Base-by-base conservation (phyloP, 2,329 filamentous ascomycete genomes). In the Penicillium paneum region DNA sequence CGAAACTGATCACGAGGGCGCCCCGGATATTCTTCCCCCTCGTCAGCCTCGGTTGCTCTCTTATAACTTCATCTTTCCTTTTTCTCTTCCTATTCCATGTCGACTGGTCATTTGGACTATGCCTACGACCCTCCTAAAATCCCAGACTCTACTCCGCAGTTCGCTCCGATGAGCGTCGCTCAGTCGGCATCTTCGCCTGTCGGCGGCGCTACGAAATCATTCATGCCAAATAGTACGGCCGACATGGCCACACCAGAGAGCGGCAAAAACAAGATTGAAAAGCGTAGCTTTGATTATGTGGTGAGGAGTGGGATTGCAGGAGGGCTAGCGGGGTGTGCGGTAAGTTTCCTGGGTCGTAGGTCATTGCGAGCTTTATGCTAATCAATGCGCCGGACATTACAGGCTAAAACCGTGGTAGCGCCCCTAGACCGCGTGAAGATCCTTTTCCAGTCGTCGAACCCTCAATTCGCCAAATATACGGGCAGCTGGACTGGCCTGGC, bases 381-480 rank as follows among this genome's bases (percentile, higher is more conserved):
- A 53, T 56, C 54, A 52, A 62, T 31, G 8, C 29, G 32, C 54
- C n/a, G 19, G 49, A 41, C 55, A 8, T 4, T 28, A 48, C 64
- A 96, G 91, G 94, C 89, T 58, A 99, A 99, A 80, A 97, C 93
- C 0, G 80, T 96, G 7, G 95, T 99, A 35, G 94, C 91, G 24
- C 94, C 94, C 24, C 88, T 99, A 60, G 94, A 99, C 76, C 88
- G 94, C 62, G 94, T 99, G 67, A 99, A 99, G 77, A 99, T 99
- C 69, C 88, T 99, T 53, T 97, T 99, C 77, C 94, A 99, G 73
- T 89, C 94, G 49, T 91, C 89, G 68, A 97, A 94, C 67, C 94
- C 94, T 3, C 88, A 94, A 64, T 99, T 96, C 71, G 83, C 88
- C 50, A 96, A 96, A 76, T 99, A 97, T 71, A 86, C 90, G 1